Conservation (phyloP, 805 yeast genomes). For the Saturnispora ahearnii region DNA sequence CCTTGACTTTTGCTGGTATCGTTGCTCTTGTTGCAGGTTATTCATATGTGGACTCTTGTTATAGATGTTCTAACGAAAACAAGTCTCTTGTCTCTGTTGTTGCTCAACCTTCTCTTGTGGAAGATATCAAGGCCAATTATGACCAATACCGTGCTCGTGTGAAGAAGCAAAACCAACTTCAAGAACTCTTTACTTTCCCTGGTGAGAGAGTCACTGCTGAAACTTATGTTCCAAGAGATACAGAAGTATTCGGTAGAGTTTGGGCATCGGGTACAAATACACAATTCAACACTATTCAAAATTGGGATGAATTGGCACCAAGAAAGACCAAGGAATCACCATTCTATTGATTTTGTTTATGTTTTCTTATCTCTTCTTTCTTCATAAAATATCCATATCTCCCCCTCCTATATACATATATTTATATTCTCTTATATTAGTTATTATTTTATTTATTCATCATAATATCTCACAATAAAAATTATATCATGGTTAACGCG, state of each 20-base stretch:
- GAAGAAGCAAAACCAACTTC: slow-evolving; percentile 15
- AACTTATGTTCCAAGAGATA: slow-evolving; percentile 19
- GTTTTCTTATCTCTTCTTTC: background rate
- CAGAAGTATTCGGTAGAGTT: slow-evolving; percentile 26
- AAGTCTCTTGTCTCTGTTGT: slow-evolving; percentile 17
- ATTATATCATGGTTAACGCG: background rate
- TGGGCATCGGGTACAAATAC: slow-evolving; percentile 22
- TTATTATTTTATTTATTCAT: slow-evolving; percentile 1
- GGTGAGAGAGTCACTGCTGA: slow-evolving; percentile 12
- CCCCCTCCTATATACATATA: background rate
- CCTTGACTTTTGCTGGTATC: slow-evolving; percentile 17
- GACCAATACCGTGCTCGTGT: slow-evolving; percentile 20
- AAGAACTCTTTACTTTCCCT: slow-evolving; percentile 16
- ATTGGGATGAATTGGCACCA: slow-evolving; percentile 23
- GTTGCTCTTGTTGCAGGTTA: slow-evolving; percentile 32
- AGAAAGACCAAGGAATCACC: slow-evolving; percentile 26
- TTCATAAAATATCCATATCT: background rate
- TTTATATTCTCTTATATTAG: background rate
- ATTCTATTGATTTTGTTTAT: slow-evolving; percentile 7
- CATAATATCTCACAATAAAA: background rate
- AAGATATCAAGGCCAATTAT: slow-evolving; percentile 18
- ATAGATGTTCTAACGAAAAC: slow-evolving; percentile 36
- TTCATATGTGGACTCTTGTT: slow-evolving; percentile 40
- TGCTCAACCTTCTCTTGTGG: slow-evolving; percentile 13
- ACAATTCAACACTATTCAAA: slow-evolving; percentile 22